Evolutionary conservation across 2,329 filamentous ascomycete genomes (phyloP), one percentile per base, ranked within the genome.

Genomic region (Didymella arachidicola): DNA sequence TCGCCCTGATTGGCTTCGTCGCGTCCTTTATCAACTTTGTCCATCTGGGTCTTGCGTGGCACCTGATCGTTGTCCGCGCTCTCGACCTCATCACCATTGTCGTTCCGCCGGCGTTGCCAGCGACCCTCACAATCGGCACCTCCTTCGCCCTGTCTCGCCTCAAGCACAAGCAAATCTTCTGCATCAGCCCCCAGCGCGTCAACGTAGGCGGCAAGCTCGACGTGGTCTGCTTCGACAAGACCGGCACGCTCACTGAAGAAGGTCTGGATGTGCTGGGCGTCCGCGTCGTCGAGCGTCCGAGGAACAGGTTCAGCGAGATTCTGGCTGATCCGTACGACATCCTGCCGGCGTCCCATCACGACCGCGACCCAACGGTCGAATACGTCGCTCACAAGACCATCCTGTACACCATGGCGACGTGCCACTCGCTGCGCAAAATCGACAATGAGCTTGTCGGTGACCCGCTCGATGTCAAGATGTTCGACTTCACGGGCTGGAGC

Each of bases 141-240:
- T 98, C 94, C 73, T 99, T 99, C 76, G 96, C 95, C 2, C 81
- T 99, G 1, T 89, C 86, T 11, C 87, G 95, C 26, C 82, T 99
- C 29, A 97, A 93, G 78, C 87, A 89, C 63, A 93, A 96, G 75
- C 86, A 93, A 42, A 97, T 99, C 36, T 99, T 97, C 73, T 99
- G 95, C 72, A 99, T 98, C 71, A 98, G 94, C 66, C 95, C 96
- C 0, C 95, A 99, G 72, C 87, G 95, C 69, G 94, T 99, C 56
- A 99, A 98, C 70, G 93, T 99, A 6, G 95, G 91, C 16, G 95
- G 96, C 48, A 98, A 98, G 77, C 81, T 99, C 4, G 95, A 99
- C 72, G 87, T 98, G 11, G 91, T 99, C 79, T 97, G 94, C 77
- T 99, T 99, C 65, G 95, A 99, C 79, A 99, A 99, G 79, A 99